A percentile compares a stretch with the other conserved stretches of the same genome.
These are phyloP conservation scores for Geotrichum phurueaensis DNA, from an alignment of 1,139 yeast genomes.

Conservation along the genomic window DNA sequence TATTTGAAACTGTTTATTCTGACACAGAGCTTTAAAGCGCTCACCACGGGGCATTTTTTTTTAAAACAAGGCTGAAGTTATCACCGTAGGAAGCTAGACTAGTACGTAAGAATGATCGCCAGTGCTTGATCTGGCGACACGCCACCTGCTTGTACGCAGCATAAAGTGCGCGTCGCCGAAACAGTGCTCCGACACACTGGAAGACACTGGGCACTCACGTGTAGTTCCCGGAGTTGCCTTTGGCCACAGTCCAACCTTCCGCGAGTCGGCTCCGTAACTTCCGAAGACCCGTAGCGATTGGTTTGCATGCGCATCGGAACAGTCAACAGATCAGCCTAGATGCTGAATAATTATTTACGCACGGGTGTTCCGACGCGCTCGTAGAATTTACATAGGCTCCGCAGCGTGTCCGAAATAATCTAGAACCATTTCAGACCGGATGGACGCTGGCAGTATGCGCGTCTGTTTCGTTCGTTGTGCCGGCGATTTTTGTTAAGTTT, in stretches of 20 bases:
- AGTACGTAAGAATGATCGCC: background rate
- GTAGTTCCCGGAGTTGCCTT: background rate
- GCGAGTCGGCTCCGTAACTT: background rate
- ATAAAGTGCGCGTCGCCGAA: background rate
- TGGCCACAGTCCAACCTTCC: background rate
- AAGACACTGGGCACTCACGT: background rate
- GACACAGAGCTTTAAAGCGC: background rate
- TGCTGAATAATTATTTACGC: background rate
- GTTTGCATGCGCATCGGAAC: background rate
- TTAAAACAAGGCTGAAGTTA: background rate
- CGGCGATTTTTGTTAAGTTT: background rate
- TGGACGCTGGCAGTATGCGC: no score
- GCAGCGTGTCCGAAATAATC: background rate
- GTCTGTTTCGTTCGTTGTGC: background rate
- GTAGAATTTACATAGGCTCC: background rate
- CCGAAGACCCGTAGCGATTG: background rate
- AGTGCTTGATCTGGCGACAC: background rate
- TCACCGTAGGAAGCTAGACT: background rate
- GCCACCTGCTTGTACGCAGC: background rate
- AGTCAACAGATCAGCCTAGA: background rate
- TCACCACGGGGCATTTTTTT: background rate
- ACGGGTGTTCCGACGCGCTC: background rate
- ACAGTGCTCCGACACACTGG: background rate
- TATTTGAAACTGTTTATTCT: background rate
- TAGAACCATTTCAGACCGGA: no score